Percentiles rank a stretch among this genome's conserved stretches.
phyloP scores from a whole-genome alignment of 2,329 filamentous ascomycete species.

The Aspergillus fructus region DNA sequence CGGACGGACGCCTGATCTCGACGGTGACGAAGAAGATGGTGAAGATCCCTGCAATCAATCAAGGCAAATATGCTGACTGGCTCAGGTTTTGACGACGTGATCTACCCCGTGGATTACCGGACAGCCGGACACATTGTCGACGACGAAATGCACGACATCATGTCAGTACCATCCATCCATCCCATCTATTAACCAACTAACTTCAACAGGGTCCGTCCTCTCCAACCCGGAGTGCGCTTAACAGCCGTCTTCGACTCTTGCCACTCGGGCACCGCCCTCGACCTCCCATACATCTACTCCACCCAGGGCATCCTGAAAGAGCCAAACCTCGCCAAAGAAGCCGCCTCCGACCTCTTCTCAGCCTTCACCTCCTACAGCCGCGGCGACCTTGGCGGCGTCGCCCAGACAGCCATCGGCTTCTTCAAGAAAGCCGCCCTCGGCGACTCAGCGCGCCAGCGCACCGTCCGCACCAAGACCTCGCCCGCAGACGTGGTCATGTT shows the following conservation, averaged over 20 bases:
- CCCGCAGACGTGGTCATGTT: constrained; percentile 97
- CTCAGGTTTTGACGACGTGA: constrained; percentile 67
- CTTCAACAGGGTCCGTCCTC: constrained; percentile 59
- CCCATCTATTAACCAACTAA: background rate
- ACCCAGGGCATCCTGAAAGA: constrained; percentile 65
- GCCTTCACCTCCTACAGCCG: constrained; percentile 74
- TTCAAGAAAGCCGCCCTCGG: constrained; percentile 85
- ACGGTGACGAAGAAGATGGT: constrained; percentile 74
- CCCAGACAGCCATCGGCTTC: constrained; percentile 74
- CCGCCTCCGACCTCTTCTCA: constrained; percentile 61
- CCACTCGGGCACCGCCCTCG: constrained; percentile 65
- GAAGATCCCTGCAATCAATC: background rate
- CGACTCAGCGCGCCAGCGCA: constrained; percentile 73
- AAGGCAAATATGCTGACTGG: background rate
- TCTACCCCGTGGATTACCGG: constrained; percentile 73
- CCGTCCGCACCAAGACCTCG: constrained; percentile 84
- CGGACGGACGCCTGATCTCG: constrained; percentile 69
- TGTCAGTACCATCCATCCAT: constrained; percentile 37
- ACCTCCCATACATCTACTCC: constrained; percentile 67
- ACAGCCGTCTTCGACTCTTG: constrained; percentile 69
- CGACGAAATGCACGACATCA: constrained; percentile 73
- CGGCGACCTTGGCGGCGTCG: constrained; percentile 79
- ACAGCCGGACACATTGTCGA: constrained; percentile 71
- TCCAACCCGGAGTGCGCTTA: constrained; percentile 81
- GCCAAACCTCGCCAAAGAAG: constrained; percentile 66